Evolutionary conservation across 108 stramenopile species (phyloP).

Genomic region (Tribonema minus): DNA sequence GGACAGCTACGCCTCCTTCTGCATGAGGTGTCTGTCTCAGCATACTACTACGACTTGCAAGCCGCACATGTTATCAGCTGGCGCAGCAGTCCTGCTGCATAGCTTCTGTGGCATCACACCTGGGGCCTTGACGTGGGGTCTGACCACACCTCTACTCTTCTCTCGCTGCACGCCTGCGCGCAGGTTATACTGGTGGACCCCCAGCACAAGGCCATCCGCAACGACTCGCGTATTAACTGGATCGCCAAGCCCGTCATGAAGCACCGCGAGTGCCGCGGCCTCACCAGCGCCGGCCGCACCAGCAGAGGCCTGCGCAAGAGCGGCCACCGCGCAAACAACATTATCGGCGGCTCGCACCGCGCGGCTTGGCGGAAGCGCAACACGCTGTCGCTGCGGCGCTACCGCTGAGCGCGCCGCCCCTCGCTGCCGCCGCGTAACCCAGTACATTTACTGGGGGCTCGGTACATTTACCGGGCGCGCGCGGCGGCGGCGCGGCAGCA

Average conservation of each 20-base stretch:
- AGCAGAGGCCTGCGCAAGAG: conserved; percentile 93
- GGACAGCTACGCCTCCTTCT: neutral
- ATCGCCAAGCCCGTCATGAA: conserved; percentile 98
- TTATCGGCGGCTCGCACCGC: conserved; percentile 86
- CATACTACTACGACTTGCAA: neutral
- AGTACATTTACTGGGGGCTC: too few species aligned
- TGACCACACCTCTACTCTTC: too few species aligned
- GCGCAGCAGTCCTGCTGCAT: too few species aligned
- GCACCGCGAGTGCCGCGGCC: conserved; percentile 98
- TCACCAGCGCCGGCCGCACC: conserved; percentile 96
- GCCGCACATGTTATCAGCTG: neutral
- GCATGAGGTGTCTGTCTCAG: neutral
- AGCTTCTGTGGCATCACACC: too few species aligned
- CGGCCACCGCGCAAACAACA: conserved; percentile 97
- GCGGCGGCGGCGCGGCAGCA: too few species aligned
- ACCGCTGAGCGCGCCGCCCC: conserved; percentile 61
- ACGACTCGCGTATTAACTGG: conserved; percentile 99
- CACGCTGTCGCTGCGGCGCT: conserved; percentile 90
- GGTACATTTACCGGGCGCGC: too few species aligned
- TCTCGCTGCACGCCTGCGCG: neutral
- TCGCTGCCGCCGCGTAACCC: neutral
- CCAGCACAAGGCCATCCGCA: conserved; percentile 86
- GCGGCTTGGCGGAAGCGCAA: conserved; percentile 95
- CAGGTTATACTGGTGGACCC: conserved; percentile 91
- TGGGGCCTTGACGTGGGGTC: too few species aligned